phyloP scores from a whole-genome alignment of 495 filamentous ascomycete genomes.

The Lentithecium fluviatile region DNA sequence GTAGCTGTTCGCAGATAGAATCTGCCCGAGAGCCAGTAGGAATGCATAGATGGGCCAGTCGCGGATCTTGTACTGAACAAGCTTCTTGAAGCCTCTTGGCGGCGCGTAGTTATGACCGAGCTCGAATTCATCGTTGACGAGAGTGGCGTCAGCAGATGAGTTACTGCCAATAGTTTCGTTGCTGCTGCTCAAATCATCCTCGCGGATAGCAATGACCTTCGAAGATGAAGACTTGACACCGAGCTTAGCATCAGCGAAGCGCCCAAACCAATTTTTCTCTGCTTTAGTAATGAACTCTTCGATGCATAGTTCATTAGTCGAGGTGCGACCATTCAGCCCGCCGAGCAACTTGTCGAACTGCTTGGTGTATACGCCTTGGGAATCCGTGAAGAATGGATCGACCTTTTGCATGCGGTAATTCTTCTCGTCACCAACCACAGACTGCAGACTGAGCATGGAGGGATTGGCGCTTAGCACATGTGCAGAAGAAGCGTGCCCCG shows the following conservation, averaged over 20 bases:
- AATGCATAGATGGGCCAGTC: conserved; percentile 76
- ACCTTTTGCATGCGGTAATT: conserved; percentile 65
- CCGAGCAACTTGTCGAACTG: conserved; percentile 58
- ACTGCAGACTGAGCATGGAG: conserved; percentile 50
- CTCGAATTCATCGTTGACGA: conserved; percentile 52
- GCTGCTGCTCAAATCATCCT: neutral
- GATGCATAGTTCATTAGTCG: conserved; percentile 58
- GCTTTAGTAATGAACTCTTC: conserved; percentile 61
- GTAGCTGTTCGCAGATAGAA: conserved; percentile 66
- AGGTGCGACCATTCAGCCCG: conserved; percentile 53
- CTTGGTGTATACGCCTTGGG: conserved; percentile 56
- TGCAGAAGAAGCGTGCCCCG: neutral
- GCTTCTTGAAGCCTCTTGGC: conserved; percentile 59
- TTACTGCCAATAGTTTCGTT: neutral
- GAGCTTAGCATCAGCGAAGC: conserved; percentile 56
- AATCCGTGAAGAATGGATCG: conserved; percentile 67
- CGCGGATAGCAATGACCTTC: conserved; percentile 1
- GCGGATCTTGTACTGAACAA: conserved; percentile 45
- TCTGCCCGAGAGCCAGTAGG: conserved; percentile 65
- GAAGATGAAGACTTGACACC: conserved; percentile 16
- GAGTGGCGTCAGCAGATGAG: conserved; percentile 4
- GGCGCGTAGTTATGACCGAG: conserved; percentile 64
- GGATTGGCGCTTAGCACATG: neutral
- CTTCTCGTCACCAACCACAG: conserved; percentile 60
- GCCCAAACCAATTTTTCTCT: conserved; percentile 64